Percentiles rank a stretch among this genome's conserved stretches.
These are phyloP conservation scores for Carex myosuroides DNA, from an alignment of 176 grass and related monocot species.

Conservation along the genomic window DNA sequence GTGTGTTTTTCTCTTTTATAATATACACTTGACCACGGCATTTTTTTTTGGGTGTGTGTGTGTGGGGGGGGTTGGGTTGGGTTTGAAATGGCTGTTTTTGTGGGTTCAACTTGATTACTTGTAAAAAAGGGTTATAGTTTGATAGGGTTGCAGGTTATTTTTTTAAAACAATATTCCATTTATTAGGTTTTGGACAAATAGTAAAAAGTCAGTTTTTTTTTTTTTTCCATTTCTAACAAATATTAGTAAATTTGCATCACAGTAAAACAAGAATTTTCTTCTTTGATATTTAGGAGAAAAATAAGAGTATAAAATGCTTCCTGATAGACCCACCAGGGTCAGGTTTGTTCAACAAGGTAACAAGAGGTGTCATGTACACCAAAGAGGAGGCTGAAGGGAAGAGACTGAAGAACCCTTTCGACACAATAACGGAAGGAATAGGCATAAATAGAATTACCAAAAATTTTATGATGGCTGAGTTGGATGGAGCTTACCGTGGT, in stretches of 20 bases:
- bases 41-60: not conserved
- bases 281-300: constrained; percentile 53
- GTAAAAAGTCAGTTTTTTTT: not conserved
- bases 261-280: not conserved
- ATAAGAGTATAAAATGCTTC: constrained; percentile 71
- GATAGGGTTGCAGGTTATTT: no score
- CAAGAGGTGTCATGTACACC: constrained; percentile 90
- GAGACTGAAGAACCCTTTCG: constrained; percentile 92
- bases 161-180: not conserved
- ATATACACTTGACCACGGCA: not conserved
- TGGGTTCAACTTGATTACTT: not conserved
- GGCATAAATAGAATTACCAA: constrained; percentile 89
- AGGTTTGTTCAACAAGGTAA: constrained; percentile 92
- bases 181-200: not conserved
- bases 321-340: constrained; percentile 90
- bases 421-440: constrained; percentile 95
- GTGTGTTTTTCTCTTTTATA: not conserved
- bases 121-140: not conserved
- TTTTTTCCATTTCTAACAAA: not conserved
- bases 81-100: not conserved
- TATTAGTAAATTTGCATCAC: not conserved
- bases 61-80: not conserved
- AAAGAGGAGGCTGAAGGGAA: constrained; percentile 95
- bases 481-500: constrained; percentile 84
- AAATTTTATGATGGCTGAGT: constrained; percentile 86